Conservation (phyloP, 148 eudicot genomes). For the Dysphania ambrosioides region DNA sequence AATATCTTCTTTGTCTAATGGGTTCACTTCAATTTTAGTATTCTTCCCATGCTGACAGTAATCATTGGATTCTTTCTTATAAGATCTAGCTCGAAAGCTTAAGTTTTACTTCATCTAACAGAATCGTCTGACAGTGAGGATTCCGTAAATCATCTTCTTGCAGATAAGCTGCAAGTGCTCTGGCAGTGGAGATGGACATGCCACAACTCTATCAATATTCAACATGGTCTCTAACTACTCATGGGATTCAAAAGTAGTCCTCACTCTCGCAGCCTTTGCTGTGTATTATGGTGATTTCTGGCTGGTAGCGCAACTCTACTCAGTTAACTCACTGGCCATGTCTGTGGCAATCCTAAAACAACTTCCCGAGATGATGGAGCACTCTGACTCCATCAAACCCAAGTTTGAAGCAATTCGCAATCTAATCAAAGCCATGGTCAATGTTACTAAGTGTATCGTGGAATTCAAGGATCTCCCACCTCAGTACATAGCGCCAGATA, state of each 20-base stretch:
- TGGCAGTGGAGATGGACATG: slow-evolving; percentile 53
- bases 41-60: too few species aligned
- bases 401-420: slow-evolving; percentile 51
- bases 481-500: slow-evolving; percentile 42
- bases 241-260: slow-evolving; percentile 81
- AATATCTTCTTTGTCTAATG: neutral
- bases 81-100: neutral
- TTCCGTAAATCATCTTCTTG: neutral
- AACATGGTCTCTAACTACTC: slow-evolving; percentile 53
- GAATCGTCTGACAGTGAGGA: too few species aligned
- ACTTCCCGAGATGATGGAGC: slow-evolving; percentile 50
- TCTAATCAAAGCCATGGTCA: slow-evolving; percentile 46
- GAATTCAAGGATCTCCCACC: slow-evolving; percentile 62
- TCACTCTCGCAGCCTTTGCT: slow-evolving; percentile 65
- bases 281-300: slow-evolving; percentile 77
- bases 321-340: slow-evolving; percentile 61
- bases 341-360: slow-evolving; percentile 66
- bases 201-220: slow-evolving; percentile 51
- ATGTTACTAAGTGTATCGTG: slow-evolving; percentile 64
- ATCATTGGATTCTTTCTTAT: neutral
- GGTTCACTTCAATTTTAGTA: neutral
- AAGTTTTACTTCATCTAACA: too few species aligned
- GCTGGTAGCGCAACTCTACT: slow-evolving; percentile 64
- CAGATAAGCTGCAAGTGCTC: slow-evolving; percentile 70
- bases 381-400: slow-evolving; percentile 40